These are phyloP conservation scores for Cryphonectria japonica DNA, from an alignment of 2,329 filamentous ascomycete genomes.

Conservation along the genomic window DNA sequence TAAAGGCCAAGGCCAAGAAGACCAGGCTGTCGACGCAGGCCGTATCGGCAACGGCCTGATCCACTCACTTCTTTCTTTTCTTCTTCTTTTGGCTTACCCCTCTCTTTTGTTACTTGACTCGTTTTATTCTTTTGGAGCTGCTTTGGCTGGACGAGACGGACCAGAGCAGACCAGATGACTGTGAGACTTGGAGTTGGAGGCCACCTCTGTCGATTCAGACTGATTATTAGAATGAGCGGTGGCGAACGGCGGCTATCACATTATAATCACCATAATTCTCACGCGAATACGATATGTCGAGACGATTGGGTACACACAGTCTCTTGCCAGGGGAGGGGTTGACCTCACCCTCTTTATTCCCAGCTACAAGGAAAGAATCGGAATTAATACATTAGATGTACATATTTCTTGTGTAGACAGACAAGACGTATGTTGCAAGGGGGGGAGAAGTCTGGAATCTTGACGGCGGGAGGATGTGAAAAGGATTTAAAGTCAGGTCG, in stretches of 20 bases:
- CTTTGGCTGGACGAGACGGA: background rate
- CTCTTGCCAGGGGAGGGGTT: background rate
- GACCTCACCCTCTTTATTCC: background rate
- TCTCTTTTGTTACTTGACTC: background rate
- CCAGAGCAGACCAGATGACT: background rate
- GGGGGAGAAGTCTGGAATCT: background rate
- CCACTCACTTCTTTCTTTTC: no score
- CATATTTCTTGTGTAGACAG: background rate
- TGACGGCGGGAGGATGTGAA: background rate
- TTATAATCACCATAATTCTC: conserved; percentile 19
- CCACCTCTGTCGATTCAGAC: background rate
- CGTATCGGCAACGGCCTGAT: conserved; percentile 24
- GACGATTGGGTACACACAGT: background rate
- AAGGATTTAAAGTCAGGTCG: background rate
- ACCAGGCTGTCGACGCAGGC: conserved; percentile 25
- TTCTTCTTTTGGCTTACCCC: no score
- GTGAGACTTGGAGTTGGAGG: background rate
- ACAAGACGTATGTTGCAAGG: background rate
- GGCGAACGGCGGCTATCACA: background rate
- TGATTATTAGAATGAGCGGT: background rate
- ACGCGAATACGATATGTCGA: conserved; percentile 21
- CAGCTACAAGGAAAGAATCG: background rate
- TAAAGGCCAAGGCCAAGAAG: conserved; percentile 30
- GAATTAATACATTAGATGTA: background rate
- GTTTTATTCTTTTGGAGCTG: background rate